These are phyloP conservation scores for Botryotinia narcissicola DNA, from an alignment of 2,329 filamentous ascomycete species.

Conservation along the genomic window DNA sequence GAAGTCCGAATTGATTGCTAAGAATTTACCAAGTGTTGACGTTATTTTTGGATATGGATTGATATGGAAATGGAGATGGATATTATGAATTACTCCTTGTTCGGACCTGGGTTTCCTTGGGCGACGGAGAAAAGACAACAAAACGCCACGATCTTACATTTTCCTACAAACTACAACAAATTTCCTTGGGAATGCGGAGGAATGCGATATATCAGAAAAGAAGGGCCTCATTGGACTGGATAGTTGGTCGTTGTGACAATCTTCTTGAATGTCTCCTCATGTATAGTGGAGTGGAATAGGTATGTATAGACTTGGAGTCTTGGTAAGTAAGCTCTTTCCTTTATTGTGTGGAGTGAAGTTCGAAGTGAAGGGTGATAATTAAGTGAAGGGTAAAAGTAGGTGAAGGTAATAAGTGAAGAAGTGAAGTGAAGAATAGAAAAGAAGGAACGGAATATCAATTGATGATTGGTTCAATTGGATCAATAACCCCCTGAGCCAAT, in stretches of 20 bases:
- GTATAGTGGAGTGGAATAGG: no score
- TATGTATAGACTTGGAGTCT: not conserved
- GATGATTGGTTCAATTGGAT: not conserved
- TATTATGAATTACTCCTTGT: not conserved
- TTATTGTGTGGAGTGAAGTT: not conserved
- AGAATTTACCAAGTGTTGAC: not conserved
- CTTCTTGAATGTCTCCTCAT: not conserved
- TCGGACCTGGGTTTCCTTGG: not conserved
- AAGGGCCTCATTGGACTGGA: not conserved
- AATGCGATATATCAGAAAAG: not conserved
- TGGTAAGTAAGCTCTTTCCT: not conserved
- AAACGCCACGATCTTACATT: constrained; percentile 11
- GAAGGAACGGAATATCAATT: not conserved
- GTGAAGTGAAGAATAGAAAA: not conserved
- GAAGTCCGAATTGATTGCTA: not conserved
- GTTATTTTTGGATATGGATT: not conserved
- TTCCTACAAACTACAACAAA: not conserved
- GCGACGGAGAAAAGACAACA: not conserved
- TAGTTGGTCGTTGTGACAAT: not conserved
- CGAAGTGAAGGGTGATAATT: not conserved
- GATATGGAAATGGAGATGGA: not conserved
- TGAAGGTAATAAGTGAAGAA: not conserved
- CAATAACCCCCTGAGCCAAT: not conserved
- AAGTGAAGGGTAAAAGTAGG: not conserved
- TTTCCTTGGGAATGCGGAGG: not conserved